Evolutionary conservation across 1,284 basidiomycete species (phyloP), one percentile per base, ranked within the genome.

Genomic region (Ganoderma sp.): DNA sequence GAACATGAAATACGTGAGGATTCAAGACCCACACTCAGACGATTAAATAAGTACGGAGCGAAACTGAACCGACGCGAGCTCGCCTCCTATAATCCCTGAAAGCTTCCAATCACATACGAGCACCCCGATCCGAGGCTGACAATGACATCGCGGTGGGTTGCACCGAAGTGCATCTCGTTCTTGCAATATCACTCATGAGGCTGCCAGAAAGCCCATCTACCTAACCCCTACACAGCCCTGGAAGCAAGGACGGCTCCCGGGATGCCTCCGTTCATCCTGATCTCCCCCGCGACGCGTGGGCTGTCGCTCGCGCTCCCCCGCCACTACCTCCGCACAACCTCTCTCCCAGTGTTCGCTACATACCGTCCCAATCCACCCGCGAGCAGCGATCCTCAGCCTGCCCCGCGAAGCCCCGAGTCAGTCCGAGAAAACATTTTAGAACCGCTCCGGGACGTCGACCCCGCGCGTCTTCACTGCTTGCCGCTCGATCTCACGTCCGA

Each of bases 221-320:
- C 7, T 14, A 39, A 2, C 17, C 12, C 17, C 15, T 3, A 39
- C 28, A 54, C 28, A 25, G 22, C 37, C 8, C 19, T 22, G 6
- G 19, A 32, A 19, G 54, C 19, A 7, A 8, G 1, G 17, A 9
- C 56, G 19, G 50, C 32, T 2, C 45, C 4, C 28, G 2, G 1
- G 22, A 72, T 72, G 71, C 39, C 68, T 2, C 84, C 83, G 0
- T 87, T 87, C 71, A 74, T 84, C 72, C 80, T 88, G 64, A 78
- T 87, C 42, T 77, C 82, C 25, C 81, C 81, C 25, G 83, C 85
- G 0, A 85, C 84, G 15, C 80, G 86, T 28, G 86, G 87, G 14
- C 80, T 89, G 15, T 87, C 86, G 12, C 81, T 87, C 37, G 86
- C 87, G 1, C 79, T 90, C 41, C 84, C 86, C 17, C 82, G 87